A percentile compares a stretch with the other conserved stretches of the same genome.
These are phyloP conservation scores for Aspergillus sp. DNA, from an alignment of 2,329 filamentous ascomycete genomes.

Conservation along the genomic window DNA sequence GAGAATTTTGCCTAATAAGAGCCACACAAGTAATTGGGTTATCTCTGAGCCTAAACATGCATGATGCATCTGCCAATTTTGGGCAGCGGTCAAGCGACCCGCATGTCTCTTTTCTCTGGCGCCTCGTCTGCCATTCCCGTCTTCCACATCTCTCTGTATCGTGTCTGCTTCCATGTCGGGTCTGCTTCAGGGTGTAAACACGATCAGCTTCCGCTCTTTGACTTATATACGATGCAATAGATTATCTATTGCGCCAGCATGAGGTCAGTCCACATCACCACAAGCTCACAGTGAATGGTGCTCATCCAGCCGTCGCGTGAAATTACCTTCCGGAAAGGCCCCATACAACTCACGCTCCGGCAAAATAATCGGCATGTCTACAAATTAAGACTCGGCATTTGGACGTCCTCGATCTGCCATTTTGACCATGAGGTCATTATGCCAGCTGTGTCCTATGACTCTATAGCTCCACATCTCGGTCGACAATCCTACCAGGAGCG, in stretches of 20 bases:
- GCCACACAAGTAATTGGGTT: neutral
- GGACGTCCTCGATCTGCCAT: neutral
- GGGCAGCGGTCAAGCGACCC: conserved; percentile 1
- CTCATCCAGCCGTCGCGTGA: neutral
- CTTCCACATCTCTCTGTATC: neutral
- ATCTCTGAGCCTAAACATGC: neutral
- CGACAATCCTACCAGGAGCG: neutral
- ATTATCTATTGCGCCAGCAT: neutral
- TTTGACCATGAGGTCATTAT: neutral
- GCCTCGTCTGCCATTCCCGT: neutral
- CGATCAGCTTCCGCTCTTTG: too few relatives aligned
- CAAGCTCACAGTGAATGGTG: neutral
- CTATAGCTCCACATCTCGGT: conserved; percentile 2
- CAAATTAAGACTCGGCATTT: neutral
- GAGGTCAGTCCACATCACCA: neutral
- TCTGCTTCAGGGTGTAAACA: neutral
- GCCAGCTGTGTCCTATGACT: neutral
- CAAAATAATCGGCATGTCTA: conserved; percentile 9
- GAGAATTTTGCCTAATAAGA: neutral
- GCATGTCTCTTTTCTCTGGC: neutral
- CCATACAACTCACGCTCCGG: neutral
- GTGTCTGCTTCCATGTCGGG: neutral
- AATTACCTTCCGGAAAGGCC: neutral
- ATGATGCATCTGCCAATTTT: conserved; percentile 3
- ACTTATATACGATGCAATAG: neutral